Evolutionary conservation across 495 filamentous ascomycete species (phyloP), one percentile per base, ranked within the genome.

Genomic region (Neurospora sp.): DNA sequence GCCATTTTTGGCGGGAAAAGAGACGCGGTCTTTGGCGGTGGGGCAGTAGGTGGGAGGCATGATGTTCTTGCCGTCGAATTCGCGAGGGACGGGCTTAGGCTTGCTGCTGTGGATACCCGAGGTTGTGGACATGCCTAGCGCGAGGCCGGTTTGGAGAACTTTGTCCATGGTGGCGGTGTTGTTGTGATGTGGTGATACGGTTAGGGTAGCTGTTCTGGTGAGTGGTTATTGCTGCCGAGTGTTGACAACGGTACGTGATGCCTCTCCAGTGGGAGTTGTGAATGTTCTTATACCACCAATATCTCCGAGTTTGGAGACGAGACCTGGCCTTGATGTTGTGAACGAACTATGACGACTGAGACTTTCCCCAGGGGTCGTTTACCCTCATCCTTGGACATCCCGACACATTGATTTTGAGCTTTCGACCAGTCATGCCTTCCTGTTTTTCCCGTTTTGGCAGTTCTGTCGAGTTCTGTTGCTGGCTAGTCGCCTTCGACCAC

Each of bases 91-190:
- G 2, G 75, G 72, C 9, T 77, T 74, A 1, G 76, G 77, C 40
- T 81, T 80, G 69, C 76, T 76, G 5, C 77, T 76, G 74, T 83
- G 75, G 3, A 83, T 66, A 6, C 80, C 78, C 69, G 81, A 78
- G 41, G 77, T 79, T 14, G 81, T 76, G 23, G 82, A 81, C 78
- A 84, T 79, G 69, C 81, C 83, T 5, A 77, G 62, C 70, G 81
- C 73, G 31, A 84, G 80, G 18, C 80, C 81, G 40, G 77, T 75
- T 73, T 84, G 83, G 72, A 84, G 77, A 35, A 80, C 76, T 31
- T 69, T 74, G 7, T 70, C n/a, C 59, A 73, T 70, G 31, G 38
- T 70, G 72, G 40, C 20, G 48, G 48, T 59, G 23, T 59, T 31
- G 10, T 59, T 59, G 48, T 59, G 48, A 27, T 59, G 11, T 48